Base-by-base conservation (phyloP, 225 moss, liverwort and hornwort genomes). In the Takakia lepidozioides region DNA sequence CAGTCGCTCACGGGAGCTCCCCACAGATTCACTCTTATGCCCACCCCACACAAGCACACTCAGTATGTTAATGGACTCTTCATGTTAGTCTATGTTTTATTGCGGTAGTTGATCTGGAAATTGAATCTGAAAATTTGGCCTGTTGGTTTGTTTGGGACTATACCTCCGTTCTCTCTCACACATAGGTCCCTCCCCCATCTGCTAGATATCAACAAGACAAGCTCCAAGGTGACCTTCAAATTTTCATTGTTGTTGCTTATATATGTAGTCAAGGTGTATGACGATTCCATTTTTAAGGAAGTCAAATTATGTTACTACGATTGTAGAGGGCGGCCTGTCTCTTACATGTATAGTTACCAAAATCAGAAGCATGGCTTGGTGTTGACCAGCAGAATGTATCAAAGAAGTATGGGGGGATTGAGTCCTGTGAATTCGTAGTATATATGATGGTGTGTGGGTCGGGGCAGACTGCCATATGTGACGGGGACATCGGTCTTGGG, bases 401-500 rank as follows among this genome's bases (percentile, higher is more conserved):
- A 41, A 15, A n/a, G n/a, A n/a, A n/a, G 6, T 40, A 5, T 3
- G 5, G 15, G 4, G 14, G 40, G 3, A 15, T 40, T 14, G 4
- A 5, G 19, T 15, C 3, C 40, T 18, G 19, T 15, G 40, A 15
- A 5, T 15, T 5, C 3, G 3, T 4, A 40, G 1, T 39, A 13
- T 9, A 10, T 8, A 7, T 62, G 8, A 43, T 5, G 6, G 6
- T 43, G 15, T 8, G 42, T 5, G 15, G 7, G 15, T 49, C 3
- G 9, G 0, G 10, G 49, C 71, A 93, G 88, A 68, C 81, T 81
- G 1, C 87, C 95, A 3, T 81, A 81, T 34, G 80, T 98, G 49
- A 87, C 85, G 16, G 87, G 90, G 60, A 90, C 95, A 1, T 90
- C 87, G 25, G 95, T 95, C 13, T 66, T 90, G 68, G 95, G 82